Evolutionary conservation across 768 basidiomycete genomes (phyloP), one percentile per base, ranked within the genome.

Genomic region (Lenzites betulinus): DNA sequence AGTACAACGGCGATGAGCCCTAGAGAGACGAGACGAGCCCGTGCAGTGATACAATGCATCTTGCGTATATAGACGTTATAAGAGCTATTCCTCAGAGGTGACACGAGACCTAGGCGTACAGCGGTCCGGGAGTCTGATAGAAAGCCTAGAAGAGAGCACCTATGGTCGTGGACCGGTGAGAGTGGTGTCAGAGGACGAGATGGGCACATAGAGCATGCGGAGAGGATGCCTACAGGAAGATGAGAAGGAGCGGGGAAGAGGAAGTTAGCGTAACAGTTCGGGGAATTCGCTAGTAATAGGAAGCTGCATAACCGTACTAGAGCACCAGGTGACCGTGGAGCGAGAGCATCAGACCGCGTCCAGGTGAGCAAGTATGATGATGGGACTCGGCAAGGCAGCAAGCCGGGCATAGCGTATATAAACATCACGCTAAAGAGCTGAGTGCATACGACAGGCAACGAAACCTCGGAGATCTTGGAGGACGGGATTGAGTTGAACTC

Each of bases 231-330:
- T 35, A 15, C 42, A 1, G 30, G 47, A 49, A 38, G 36, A 20
- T 8, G 23, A 39, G 38, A 15, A n/a, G 13, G 25, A 12, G 48
- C 11, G 42, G 33, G 56, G 56, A 58, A 58, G 20, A 15, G 28
- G 47, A 43, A 58, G 48, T 25, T n/a, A 22, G 39, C 48, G 28
- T 50, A 26, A 12, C 48, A 16, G 3, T 28, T 28, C n/a, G 20
- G n/a, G 48, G 15, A 3, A n/a, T 23, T 26, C 28, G 12, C n/a
- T 18, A n/a, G 20, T 22, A 15, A 35, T 38, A 22, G 49, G 48
- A 57, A 41, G 38, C 16, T n/a, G 48, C 55, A 57, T 57, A 47
- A 50, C 55, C 55, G 23, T 22, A 12, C 38, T 35, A 35, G 38
- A 51, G 38, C 51, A 15, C 51, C 51, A 2, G 35, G 51, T 51